Evolutionary conservation across 1,284 basidiomycete species (phyloP), one percentile per base, ranked within the genome.

Genomic region (Puccinia polysora): DNA sequence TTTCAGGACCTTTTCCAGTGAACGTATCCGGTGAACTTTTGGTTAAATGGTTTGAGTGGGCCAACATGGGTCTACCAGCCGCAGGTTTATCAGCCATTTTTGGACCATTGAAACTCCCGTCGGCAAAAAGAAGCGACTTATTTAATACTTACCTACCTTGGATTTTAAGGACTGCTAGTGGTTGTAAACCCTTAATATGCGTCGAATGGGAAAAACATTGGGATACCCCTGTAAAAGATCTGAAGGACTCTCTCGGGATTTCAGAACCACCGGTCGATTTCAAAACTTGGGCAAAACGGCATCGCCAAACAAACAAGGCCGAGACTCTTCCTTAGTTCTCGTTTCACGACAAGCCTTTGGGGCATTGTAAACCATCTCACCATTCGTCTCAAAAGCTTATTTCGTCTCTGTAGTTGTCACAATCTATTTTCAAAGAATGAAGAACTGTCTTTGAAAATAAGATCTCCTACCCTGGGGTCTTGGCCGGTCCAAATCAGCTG

Each of bases 151-250:
- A 89, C 80, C 85, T 92, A 10, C 89, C 90, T 0, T 96, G 93
- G 94, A 94, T 93, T 8, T 81, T 94, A 67, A 85, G 86, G 73
- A 89, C 89, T 73, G 93, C 91, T 0, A 85, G 87, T 30, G 85
- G 88, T 32, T 81, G 81, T 0, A 83, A 83, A 76, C 89, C 88
- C 76, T 81, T 98, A 73, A 89, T 97, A 72, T 89, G 88, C 0
- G 88, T 98, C 7, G 93, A 94, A 77, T 98, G 95, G 96, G 95
- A 98, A 81, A 84, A 91, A 79, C 83, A 92, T 73, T 98, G 94
- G 94, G 86, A 87, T 70, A 87, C 90, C 80, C 84, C 89, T 71
- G 81, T 95, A 3, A 85, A 85, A 1, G 88, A 91, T 68, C 83
- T 97, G 81, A 88, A 90, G 80, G 83, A 80, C 74, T 89, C 93